These are phyloP conservation scores for Fraxinus sp. DNA, from an alignment of 305 asterid species.

Conservation along the genomic window DNA sequence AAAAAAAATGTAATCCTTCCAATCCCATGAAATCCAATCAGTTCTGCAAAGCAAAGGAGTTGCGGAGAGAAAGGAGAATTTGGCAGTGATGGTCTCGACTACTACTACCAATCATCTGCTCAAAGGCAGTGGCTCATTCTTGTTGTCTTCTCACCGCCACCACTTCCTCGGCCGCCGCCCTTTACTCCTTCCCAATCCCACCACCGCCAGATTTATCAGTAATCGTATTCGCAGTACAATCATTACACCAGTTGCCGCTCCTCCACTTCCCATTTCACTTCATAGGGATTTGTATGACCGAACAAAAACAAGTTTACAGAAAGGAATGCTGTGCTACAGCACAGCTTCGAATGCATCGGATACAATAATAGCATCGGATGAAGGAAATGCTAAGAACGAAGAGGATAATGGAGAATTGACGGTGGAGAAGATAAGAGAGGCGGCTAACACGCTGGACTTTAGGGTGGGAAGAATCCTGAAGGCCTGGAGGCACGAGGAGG, in stretches of 20 bases:
- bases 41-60: not conserved
- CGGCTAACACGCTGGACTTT: conserved; percentile 73
- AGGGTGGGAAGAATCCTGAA: conserved; percentile 70
- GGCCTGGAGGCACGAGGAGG: conserved; percentile 92
- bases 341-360: conserved; percentile 29
- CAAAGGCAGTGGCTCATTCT: conserved; percentile 3
- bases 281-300: not conserved
- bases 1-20: not conserved
- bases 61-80: not conserved
- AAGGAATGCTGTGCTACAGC: conserved; percentile 32
- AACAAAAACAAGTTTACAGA: not conserved
- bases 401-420: conserved; percentile 7
- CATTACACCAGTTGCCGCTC: not conserved
- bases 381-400: conserved; percentile 16
- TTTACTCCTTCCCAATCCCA: not conserved
- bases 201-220: not conserved
- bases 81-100: not conserved
- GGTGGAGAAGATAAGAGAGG: conserved; percentile 38
- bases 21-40: not conserved
- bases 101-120: not conserved
- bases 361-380: conserved; percentile 12
- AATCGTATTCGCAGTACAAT: not conserved
- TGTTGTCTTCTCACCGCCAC: not conserved
- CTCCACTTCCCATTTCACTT: not conserved
- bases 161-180: not conserved